These are phyloP conservation scores for Bocquillonia castaneifolia DNA, from an alignment of 441 rosid species.

Conservation along the genomic window DNA sequence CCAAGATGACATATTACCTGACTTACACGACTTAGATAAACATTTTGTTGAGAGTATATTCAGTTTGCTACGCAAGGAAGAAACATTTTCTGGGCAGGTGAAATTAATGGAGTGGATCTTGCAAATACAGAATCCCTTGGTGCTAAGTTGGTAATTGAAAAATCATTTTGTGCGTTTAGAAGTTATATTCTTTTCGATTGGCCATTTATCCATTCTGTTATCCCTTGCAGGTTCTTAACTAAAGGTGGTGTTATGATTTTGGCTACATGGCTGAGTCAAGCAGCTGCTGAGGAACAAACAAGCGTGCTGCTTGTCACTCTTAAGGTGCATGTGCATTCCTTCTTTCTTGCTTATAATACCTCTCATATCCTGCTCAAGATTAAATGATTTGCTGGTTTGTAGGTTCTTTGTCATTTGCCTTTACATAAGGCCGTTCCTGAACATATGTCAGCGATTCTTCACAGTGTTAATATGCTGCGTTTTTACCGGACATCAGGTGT, in stretches of 20 bases:
- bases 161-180: background rate
- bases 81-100: conserved; percentile 86
- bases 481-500: conserved; percentile 84
- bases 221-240: conserved; percentile 63
- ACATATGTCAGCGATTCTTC: conserved; percentile 91
- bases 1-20: conserved; percentile 48
- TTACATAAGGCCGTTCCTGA: conserved; percentile 81
- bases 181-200: background rate
- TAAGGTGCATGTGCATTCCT: conserved; percentile 38
- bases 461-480: conserved; percentile 75
- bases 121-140: conserved; percentile 71
- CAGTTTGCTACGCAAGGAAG: conserved; percentile 62
- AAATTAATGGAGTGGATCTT: conserved; percentile 92
- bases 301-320: conserved; percentile 65
- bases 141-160: conserved; percentile 58
- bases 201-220: background rate
- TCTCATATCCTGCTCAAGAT: conserved; percentile 21
- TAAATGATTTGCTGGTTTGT: conserved; percentile 26
- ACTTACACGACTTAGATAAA: conserved; percentile 58
- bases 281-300: conserved; percentile 85
- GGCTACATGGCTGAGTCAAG: conserved; percentile 93
- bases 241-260: conserved; percentile 91
- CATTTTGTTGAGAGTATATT: conserved; percentile 72
- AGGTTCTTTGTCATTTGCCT: conserved; percentile 94
- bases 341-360: background rate